Base-by-base conservation (phyloP, 148 eudicot species). In the Chenopodium formosanum region DNA sequence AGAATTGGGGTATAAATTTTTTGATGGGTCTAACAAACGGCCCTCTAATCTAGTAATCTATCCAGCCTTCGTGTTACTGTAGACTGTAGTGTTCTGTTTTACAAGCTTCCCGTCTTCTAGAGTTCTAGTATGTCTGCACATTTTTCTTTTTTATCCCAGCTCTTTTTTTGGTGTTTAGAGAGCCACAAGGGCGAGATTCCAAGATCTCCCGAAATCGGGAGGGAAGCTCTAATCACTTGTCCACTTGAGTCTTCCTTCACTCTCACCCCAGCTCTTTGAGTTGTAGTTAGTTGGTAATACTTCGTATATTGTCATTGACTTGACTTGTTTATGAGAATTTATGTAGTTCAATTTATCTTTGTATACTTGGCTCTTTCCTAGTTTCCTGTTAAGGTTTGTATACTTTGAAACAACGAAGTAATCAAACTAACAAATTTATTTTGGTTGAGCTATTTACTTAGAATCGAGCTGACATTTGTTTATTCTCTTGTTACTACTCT, bases 1-100 rank as follows among this genome's bases (percentile, higher is more conserved):
- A 62, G 65, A 52, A 4, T 3, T 50, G 78, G 73, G 73, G 80
- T 70, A 63, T 76, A 10, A 75, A 67, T 50, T 67, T 84, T 76
- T 69, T 7, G 76, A 29, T 23, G 56, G 40, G n/a, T 74, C 75
- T 79, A 25, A 74, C 4, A 29, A 34, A 40, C 27, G 13, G 27
- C 22, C 60, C 37, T 31, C 65, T 77, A 60, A 29, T 47, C 64
- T 78, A 23, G 52, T 77, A 60, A 29, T 47, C 64, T 78, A 23
- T 47, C 17, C 9, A 60, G 63, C 19, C 25, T 50, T 50, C 23
- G 16, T 20, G 62, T 62, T 40, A 62, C 66, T 22, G 66, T 62
- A 62, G 66, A 62, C 66, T 22, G 66, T 62, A 62, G 66, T 62
- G 66, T n/a, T 62, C 1, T 9, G 53, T 50, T 62, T 62, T 22